Percentiles rank a stretch among this genome's conserved stretches.
These are phyloP conservation scores for Prunus davidiana DNA, from an alignment of 306 rosid species.

Conservation along the genomic window DNA sequence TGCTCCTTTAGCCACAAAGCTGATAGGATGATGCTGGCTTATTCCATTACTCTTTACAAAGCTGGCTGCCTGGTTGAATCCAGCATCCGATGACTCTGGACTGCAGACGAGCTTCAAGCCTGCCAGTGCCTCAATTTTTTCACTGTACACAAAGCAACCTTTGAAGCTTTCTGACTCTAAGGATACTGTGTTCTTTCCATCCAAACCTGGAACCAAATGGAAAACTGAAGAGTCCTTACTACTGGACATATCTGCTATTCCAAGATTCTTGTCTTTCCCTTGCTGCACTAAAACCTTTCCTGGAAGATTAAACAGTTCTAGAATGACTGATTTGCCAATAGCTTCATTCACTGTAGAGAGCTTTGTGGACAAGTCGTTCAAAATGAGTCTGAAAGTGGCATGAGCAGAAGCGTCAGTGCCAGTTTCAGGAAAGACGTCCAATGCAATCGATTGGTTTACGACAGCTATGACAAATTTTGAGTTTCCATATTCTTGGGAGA, in stretches of 20 bases:
- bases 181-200: constrained; percentile 53
- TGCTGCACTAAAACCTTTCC: constrained; percentile 57
- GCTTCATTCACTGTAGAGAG: constrained; percentile 18
- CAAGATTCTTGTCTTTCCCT: constrained; percentile 45
- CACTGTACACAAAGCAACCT: constrained; percentile 58
- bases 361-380: constrained; percentile 24
- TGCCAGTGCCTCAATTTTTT: constrained; percentile 13
- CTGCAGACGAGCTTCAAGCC: constrained; percentile 58
- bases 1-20: constrained; percentile 71
- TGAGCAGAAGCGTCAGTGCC: constrained; percentile 47
- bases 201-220: constrained; percentile 57
- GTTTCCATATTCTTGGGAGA: constrained; percentile 38
- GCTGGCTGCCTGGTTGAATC: constrained; percentile 55
- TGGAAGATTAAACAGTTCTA: constrained; percentile 74
- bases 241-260: constrained; percentile 33
- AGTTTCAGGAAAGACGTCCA: constrained; percentile 43
- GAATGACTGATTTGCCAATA: constrained; percentile 37
- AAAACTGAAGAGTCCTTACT: constrained; percentile 35
- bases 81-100: constrained; percentile 12
- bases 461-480: constrained; percentile 46
- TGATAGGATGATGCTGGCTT: constrained; percentile 59
- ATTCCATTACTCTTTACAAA: constrained; percentile 46
- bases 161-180: constrained; percentile 48
- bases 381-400: constrained; percentile 76
- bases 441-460: constrained; percentile 45